Percentiles rank a stretch among this genome's conserved stretches.
Evolutionary conservation across 768 basidiomycete species (phyloP).

Genomic region (Sporobolomyces pararoseus): DNA sequence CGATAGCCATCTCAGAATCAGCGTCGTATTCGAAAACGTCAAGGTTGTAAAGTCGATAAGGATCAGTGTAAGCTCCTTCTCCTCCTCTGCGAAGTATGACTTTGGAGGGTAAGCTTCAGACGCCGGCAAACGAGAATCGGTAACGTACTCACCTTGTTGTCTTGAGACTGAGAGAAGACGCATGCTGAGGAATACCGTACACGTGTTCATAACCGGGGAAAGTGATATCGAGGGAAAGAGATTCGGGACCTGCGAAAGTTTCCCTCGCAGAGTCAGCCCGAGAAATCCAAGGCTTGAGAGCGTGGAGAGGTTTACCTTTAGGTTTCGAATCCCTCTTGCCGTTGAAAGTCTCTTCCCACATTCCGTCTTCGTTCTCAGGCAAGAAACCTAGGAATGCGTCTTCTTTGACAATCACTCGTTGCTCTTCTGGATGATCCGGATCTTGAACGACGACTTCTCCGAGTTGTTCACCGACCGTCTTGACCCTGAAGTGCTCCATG

Average conservation of each 20-base stretch:
- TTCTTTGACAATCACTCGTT: slow-evolving; percentile 41
- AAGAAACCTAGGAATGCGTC: slow-evolving; percentile 50
- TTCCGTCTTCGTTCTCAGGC: slow-evolving; percentile 77
- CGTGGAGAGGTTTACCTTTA: slow-evolving; percentile 61
- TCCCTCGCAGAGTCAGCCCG: too few relatives aligned
- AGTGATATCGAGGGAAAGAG: slow-evolving; percentile 81
- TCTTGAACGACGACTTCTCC: slow-evolving; percentile 49
- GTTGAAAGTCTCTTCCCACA: slow-evolving; percentile 83
- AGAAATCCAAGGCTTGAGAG: too few relatives aligned
- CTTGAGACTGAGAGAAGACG: slow-evolving; percentile 81
- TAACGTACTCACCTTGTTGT: slow-evolving; percentile 57
- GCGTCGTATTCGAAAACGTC: slow-evolving; percentile 96
- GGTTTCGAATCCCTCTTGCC: slow-evolving; percentile 91
- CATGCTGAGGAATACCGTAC: slow-evolving; percentile 96
- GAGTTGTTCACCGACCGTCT: slow-evolving; percentile 55
- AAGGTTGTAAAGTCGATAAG: slow-evolving; percentile 88
- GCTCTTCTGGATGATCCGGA: slow-evolving; percentile 54
- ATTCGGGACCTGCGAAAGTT: slow-evolving; percentile 79
- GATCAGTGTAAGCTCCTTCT: slow-evolving; percentile 71
- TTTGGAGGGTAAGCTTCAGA: neutral
- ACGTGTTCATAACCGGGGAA: slow-evolving; percentile 89
- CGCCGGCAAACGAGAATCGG: neutral
- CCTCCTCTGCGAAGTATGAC: slow-evolving; percentile 58
- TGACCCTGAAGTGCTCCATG: slow-evolving; percentile 87
- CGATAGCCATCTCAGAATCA: slow-evolving; percentile 50